Percentiles rank a stretch among this genome's conserved stretches.
Conservation (phyloP, 225 moss, liverwort and hornwort species). For the Takakia lepidozioides region DNA sequence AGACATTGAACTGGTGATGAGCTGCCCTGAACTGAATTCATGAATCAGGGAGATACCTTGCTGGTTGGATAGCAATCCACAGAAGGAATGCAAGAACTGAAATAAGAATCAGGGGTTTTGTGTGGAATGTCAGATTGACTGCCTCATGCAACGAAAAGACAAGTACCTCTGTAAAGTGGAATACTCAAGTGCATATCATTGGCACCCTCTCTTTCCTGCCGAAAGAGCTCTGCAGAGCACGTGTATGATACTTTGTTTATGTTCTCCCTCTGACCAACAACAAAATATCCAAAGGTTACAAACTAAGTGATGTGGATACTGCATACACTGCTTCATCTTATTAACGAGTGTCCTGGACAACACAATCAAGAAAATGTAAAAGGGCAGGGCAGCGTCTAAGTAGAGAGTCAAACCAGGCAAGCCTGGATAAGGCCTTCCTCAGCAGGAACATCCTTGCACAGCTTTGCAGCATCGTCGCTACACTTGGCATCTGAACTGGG, state of each 20-base stretch:
- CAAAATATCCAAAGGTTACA: no score
- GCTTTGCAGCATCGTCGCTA: slow-evolving; percentile 14
- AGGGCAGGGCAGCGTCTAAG: background rate
- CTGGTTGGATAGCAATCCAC: no score
- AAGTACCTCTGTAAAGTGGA: slow-evolving; percentile 28
- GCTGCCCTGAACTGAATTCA: background rate
- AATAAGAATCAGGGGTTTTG: no score
- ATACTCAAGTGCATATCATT: slow-evolving; percentile 35
- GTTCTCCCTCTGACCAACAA: slow-evolving; percentile 17
- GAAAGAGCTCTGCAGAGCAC: slow-evolving; percentile 33
- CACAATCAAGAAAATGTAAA: background rate
- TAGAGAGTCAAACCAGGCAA: slow-evolving; percentile 27
- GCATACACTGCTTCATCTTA: no score
- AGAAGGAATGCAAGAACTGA: no score
- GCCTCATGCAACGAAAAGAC: background rate
- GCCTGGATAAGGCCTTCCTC: slow-evolving; percentile 31
- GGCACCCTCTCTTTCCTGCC: slow-evolving; percentile 37
- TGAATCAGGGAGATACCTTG: background rate
- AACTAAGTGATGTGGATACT: no score
- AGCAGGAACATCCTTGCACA: slow-evolving; percentile 20
- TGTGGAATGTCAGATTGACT: background rate
- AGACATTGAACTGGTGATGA: background rate
- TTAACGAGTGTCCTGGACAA: no score
- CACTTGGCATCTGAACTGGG: slow-evolving; percentile 19
- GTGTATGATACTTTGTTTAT: slow-evolving; percentile 5